phyloP scores from a whole-genome alignment of 352 stramenopile genomes.

The Phytophthora megakarya region DNA sequence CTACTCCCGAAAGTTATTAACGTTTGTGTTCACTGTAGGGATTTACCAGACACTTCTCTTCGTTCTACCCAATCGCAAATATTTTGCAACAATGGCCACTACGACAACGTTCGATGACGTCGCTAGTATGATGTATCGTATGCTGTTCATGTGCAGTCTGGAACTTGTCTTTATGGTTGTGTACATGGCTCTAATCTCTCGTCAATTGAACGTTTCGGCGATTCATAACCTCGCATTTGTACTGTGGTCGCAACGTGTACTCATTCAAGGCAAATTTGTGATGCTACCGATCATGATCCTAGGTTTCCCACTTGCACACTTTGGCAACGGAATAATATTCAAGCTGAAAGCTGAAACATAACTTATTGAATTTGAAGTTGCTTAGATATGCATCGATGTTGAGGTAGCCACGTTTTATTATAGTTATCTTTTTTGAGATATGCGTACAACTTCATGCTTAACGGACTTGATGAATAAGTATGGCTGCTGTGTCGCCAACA shows the following conservation, averaged over 20 bases:
- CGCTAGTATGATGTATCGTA: conserved; percentile 6
- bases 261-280: conserved; percentile 30
- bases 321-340: conserved; percentile 27
- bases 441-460: not conserved
- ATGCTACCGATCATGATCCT: conserved; percentile 33
- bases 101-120: conserved; percentile 19
- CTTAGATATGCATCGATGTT: too few species aligned
- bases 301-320: conserved; percentile 27
- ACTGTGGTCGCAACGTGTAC: conserved; percentile 26
- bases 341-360: not conserved
- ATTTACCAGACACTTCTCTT: not conserved
- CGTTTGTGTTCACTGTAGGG: not conserved
- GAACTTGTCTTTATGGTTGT: conserved; percentile 21
- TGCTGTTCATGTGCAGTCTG: conserved; percentile 12
- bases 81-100: conserved; percentile 20
- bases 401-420: not conserved
- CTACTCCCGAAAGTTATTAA: not conserved
- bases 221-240: conserved; percentile 29
- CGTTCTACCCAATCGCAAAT: conserved; percentile 14
- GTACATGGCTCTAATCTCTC: conserved; percentile 19
- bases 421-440: not conserved
- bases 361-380: too few species aligned
- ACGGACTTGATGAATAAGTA: not conserved
- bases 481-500: conserved; percentile 15
- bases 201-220: not conserved